Conservation (phyloP, 140 eudicot genomes). For the Cichorium intybus region DNA sequence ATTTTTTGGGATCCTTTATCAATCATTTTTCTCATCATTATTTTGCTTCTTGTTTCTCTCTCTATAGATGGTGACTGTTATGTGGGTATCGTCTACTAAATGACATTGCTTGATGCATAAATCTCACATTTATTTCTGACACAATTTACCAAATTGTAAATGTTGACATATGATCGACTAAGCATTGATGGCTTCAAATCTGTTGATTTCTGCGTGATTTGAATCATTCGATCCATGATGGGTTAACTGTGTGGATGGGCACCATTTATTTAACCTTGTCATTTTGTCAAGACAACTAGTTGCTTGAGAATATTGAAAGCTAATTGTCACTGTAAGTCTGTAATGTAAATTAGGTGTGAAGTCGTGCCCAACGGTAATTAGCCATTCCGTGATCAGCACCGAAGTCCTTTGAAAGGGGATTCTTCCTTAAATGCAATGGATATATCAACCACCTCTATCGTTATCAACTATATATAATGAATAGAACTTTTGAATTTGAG, state of each 20-base stretch:
- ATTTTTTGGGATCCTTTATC: conserved; percentile 35
- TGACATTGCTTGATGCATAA: conserved; percentile 25
- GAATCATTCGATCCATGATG: conserved; percentile 7
- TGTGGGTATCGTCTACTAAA: conserved; percentile 31
- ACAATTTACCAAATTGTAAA: conserved; percentile 12
- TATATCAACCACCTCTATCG: not conserved
- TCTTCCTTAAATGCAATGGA: not conserved
- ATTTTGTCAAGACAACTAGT: conserved; percentile 1
- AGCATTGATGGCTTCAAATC: conserved; percentile 4
- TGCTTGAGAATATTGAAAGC: not conserved
- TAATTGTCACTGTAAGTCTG: not conserved
- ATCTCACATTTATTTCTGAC: conserved; percentile 38
- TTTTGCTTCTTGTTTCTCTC: conserved; percentile 20
- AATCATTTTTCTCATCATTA: conserved; percentile 43
- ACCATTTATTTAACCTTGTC: not conserved
- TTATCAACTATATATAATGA: conserved; percentile 1
- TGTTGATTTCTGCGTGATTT: not conserved
- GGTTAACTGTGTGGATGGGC: not conserved
- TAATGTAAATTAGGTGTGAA: not conserved
- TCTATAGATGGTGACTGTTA: conserved; percentile 30
- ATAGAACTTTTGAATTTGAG: not conserved
- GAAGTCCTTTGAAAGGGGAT: conserved; percentile 3
- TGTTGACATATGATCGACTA: not conserved
- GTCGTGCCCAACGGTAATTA: not conserved
- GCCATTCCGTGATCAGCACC: not conserved